phyloP scores from a whole-genome alignment of 176 grass and related monocot species.

The Ensete ventricosum region DNA sequence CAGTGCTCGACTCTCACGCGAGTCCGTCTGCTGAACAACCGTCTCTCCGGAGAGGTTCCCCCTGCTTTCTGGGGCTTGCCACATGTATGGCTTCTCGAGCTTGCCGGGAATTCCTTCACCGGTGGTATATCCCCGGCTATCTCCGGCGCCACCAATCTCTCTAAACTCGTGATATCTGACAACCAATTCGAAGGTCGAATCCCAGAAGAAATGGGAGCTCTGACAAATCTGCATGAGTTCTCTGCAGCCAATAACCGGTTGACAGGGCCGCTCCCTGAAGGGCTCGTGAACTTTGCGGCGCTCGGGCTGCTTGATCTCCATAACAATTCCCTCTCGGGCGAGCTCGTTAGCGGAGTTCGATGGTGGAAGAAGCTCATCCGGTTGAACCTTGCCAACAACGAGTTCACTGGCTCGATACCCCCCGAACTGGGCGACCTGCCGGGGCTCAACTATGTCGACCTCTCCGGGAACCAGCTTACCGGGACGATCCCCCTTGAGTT shows the following conservation, averaged over 20 bases:
- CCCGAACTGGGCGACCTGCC: neutral
- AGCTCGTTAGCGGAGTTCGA: neutral
- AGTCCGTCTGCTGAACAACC: slow-evolving; percentile 13
- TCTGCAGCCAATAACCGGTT: slow-evolving; percentile 3
- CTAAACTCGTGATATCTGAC: slow-evolving; percentile 10
- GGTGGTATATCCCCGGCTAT: slow-evolving; percentile 7
- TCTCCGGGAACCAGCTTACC: neutral
- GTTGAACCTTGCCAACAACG: slow-evolving; percentile 14
- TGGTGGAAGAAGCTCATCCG: slow-evolving; percentile 11
- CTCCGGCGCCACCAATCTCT: slow-evolving; percentile 11
- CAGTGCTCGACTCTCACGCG: slow-evolving; percentile 6
- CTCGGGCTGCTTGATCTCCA: slow-evolving; percentile 11
- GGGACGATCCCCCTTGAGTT: slow-evolving; percentile 1
- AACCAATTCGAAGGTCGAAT: slow-evolving; percentile 7
- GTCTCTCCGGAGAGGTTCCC: slow-evolving; percentile 10
- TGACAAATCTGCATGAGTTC: neutral
- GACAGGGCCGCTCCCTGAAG: neutral
- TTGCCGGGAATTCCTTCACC: slow-evolving; percentile 2
- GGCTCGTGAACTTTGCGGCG: neutral
- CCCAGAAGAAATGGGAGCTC: slow-evolving; percentile 7
- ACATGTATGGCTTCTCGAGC: slow-evolving; percentile 13
- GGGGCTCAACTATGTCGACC: neutral
- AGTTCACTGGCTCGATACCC: slow-evolving; percentile 8
- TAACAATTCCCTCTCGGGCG: slow-evolving; percentile 16
- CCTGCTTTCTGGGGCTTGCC: slow-evolving; percentile 5